phyloP scores from a whole-genome alignment of 306 rosid genomes.

The Quercus suber region DNA sequence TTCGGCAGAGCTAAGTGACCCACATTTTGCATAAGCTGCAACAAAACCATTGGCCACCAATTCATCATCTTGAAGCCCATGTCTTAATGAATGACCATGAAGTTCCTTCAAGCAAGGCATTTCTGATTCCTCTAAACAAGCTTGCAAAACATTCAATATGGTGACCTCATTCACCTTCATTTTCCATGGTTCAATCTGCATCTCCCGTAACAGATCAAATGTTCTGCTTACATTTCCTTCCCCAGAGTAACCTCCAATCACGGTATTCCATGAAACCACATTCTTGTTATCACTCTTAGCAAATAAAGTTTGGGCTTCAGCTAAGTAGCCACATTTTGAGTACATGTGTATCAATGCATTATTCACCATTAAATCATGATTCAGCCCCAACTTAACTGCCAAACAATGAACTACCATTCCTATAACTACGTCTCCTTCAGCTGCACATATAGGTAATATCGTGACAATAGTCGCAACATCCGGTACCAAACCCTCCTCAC shows the following conservation, averaged over 20 bases:
- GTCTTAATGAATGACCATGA: conserved; percentile 65
- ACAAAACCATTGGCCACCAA: conserved; percentile 71
- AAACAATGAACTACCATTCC: conserved; percentile 73
- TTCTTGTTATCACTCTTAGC: conserved; percentile 43
- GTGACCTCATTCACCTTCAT: conserved; percentile 61
- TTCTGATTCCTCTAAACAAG: conserved; percentile 47
- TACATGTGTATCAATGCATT: conserved; percentile 80
- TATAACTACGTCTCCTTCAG: conserved; percentile 37
- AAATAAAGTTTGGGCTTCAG: conserved; percentile 47
- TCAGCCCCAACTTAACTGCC: conserved; percentile 58
- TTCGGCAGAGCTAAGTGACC: conserved; percentile 51
- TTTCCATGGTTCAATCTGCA: conserved; percentile 45
- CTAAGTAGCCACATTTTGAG: conserved; percentile 57
- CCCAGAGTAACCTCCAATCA: conserved; percentile 64
- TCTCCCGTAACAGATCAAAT: conserved; percentile 54
- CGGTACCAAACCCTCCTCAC: conserved; percentile 42
- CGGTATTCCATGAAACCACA: conserved; percentile 81
- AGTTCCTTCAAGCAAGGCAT: conserved; percentile 58
- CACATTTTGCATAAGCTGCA: conserved; percentile 67
- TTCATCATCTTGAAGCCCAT: conserved; percentile 44
- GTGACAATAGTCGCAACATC: conserved; percentile 80
- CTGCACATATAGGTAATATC: conserved; percentile 57
- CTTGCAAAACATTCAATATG: conserved; percentile 61
- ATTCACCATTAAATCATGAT: conserved; percentile 49
- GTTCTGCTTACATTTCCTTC: conserved; percentile 44